Evolutionary conservation across 441 rosid species (phyloP).

Genomic region (Sinapis alba): DNA sequence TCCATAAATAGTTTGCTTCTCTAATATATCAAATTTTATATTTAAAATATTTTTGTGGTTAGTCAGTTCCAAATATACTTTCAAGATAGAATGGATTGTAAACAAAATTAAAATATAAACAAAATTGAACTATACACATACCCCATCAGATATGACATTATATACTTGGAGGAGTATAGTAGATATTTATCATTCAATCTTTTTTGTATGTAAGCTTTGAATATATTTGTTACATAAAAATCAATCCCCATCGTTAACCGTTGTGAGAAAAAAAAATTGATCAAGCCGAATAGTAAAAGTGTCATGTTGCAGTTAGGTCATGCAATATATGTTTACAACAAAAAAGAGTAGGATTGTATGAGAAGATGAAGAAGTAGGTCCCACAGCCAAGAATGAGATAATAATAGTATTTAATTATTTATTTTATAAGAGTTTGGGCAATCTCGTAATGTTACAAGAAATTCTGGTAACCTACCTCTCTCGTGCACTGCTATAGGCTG

Average conservation of each 20-base stretch:
- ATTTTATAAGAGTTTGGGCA: neutral
- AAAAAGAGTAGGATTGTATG: constrained; percentile 17
- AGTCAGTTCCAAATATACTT: neutral
- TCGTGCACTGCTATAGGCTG: constrained; percentile 3
- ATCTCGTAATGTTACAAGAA: neutral
- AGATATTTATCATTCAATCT: neutral
- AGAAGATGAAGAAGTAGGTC: constrained; percentile 20
- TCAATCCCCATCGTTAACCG: neutral
- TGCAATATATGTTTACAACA: constrained; percentile 30
- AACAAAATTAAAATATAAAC: too few relatives aligned
- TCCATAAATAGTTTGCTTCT: neutral
- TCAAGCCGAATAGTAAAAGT: constrained; percentile 3
- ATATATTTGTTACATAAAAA: neutral
- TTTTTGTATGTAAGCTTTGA: neutral
- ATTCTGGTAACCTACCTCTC: constrained; percentile 16
- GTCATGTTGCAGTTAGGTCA: constrained; percentile 30
- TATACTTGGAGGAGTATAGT: neutral
- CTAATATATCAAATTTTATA: neutral
- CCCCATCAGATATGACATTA: neutral
- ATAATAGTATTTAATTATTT: neutral
- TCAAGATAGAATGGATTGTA: neutral
- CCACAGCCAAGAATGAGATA: constrained; percentile 20
- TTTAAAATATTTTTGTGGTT: neutral
- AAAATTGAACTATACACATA: neutral
- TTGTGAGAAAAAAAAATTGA: neutral